Percentiles rank a stretch among this genome's conserved stretches.
These are phyloP conservation scores for Apodospora peruviana DNA, from an alignment of 495 filamentous ascomycete species.

Conservation along the genomic window DNA sequence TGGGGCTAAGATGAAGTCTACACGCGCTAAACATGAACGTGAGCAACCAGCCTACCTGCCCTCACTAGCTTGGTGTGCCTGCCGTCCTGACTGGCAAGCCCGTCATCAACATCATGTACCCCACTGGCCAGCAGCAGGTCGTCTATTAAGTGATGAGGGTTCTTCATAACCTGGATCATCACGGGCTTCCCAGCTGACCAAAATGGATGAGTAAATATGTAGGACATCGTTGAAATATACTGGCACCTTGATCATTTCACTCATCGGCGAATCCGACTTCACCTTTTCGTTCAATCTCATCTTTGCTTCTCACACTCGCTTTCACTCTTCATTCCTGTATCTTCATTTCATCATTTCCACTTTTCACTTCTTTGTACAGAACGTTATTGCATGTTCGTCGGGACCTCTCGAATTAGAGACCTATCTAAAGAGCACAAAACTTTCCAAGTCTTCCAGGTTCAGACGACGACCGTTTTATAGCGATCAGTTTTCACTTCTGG, in stretches of 20 bases:
- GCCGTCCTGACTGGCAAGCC: neutral
- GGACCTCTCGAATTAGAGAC: neutral
- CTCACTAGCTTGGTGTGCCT: slow-evolving; percentile 22
- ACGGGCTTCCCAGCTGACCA: no score
- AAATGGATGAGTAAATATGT: neutral
- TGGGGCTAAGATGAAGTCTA: slow-evolving; percentile 35
- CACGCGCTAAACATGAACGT: slow-evolving; percentile 24
- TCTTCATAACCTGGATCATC: neutral
- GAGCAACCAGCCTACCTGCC: slow-evolving; percentile 33
- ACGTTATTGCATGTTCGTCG: neutral
- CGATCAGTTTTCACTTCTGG: neutral
- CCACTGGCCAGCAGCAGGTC: slow-evolving; percentile 22
- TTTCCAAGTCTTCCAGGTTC: neutral
- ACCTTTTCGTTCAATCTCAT: neutral
- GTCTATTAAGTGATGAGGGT: neutral
- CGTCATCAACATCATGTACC: slow-evolving; percentile 32
- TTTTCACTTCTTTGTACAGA: neutral
- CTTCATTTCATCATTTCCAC: neutral
- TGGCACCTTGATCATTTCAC: neutral
- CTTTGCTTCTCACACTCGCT: neutral
- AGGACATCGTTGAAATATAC: neutral
- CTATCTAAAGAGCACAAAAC: neutral
- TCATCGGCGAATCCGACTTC: neutral
- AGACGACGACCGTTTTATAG: neutral
- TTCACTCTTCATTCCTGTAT: neutral